A percentile compares a stretch with the other conserved stretches of the same genome.
Evolutionary conservation across 495 filamentous ascomycete genomes (phyloP).

Genomic region (Annulohypoxylon maeteangense): DNA sequence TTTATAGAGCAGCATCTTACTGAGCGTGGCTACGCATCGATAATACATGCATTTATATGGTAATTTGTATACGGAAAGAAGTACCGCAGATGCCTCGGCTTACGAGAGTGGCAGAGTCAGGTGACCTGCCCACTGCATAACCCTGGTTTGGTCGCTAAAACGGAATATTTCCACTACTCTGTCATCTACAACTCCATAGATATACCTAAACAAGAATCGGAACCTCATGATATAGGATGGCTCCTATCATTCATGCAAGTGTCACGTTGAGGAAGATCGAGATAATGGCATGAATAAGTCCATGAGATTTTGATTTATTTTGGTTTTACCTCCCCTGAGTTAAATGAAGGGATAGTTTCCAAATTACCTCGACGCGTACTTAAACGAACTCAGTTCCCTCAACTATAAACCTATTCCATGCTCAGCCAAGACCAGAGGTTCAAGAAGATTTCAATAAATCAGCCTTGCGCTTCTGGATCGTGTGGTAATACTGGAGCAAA

Average conservation of each 20-base stretch:
- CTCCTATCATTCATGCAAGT: background rate
- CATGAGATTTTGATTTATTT: background rate
- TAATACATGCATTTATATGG: too few species aligned
- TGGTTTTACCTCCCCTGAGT: background rate
- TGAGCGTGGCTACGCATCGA: too few species aligned
- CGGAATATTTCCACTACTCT: too few species aligned
- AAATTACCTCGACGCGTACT: background rate
- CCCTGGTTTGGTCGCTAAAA: background rate
- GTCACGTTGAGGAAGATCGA: background rate
- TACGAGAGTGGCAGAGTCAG: too few species aligned
- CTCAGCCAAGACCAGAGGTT: background rate
- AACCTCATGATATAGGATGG: too few species aligned
- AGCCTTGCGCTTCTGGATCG: conserved; percentile 33
- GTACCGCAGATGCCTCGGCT: too few species aligned
- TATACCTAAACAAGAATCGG: too few species aligned
- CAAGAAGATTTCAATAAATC: conserved; percentile 7
- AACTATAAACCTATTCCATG: background rate
- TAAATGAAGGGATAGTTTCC: background rate
- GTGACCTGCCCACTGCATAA: too few species aligned
- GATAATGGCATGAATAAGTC: background rate
- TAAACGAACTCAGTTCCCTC: background rate
- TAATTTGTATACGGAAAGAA: too few species aligned
- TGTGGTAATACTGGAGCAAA: conserved; percentile 41
- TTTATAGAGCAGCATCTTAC: background rate
- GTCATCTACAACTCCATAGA: too few species aligned